Base-by-base conservation (phyloP, 495 filamentous ascomycete species). In the Lineolata rhizophorae region DNA sequence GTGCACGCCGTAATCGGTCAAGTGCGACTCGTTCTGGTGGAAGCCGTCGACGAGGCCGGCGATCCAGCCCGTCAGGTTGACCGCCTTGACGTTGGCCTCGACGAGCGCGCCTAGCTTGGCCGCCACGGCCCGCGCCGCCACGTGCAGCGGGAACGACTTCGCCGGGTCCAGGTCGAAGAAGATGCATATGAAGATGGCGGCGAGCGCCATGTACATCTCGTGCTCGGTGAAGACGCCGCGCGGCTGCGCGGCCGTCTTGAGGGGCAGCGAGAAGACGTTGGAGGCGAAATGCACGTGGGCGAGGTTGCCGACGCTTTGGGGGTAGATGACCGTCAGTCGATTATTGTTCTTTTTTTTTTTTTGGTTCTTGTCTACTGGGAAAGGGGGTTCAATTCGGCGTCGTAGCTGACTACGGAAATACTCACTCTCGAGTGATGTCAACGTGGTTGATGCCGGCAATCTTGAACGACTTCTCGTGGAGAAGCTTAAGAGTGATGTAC, bases 221-320 rank as follows among this genome's bases (percentile, higher is more conserved):
- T 84, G 66, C 41, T 78, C 74, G 5, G 68, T 76, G 54, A 81
- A 84, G 20, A 80, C 53, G 3, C 75, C 76, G 36, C 62, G 64
- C 8, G 69, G 60, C 43, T 72, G 67, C 18, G 70, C 63, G 37
- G 68, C 62, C 21, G 66, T 72, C 54, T 77, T 76, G 37, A 91
- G 53, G 0, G 80, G 73, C 1, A 91, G 58, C 15, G 66, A 67
- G 47, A 84, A 82, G 18, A 84, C 46, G 18, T 61, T 62, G 5
- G 80, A 61, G 2, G 66, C 76, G 31, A 87, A 84, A 43, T 75
- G 64, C 4, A 75, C 65, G 2, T 71, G 72, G 0, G 67, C 72
- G 3, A 80, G 40, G 42, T 83, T 84, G 29, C 71, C 76, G 17
- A 85, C 62, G 42, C 54, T 60, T 30, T 30, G 5, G 29, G n/a